phyloP scores from a whole-genome alignment of 345 rosid species.

The Aquilaria sinensis region DNA sequence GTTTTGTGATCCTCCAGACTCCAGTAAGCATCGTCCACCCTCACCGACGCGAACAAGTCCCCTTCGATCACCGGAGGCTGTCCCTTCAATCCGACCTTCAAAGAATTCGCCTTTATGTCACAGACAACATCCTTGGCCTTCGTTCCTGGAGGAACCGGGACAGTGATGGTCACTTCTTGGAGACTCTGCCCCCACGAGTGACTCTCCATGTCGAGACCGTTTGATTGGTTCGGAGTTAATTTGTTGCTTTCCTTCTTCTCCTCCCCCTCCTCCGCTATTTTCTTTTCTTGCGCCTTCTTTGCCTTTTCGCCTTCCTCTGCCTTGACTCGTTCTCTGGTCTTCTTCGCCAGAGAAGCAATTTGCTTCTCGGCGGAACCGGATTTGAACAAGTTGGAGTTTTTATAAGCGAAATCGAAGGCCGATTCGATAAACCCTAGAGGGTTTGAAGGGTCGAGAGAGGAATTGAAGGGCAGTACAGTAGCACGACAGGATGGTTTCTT shows the following conservation, averaged over 20 bases:
- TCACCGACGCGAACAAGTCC: slow-evolving; percentile 18
- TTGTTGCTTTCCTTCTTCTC: neutral
- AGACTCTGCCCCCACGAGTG: slow-evolving; percentile 27
- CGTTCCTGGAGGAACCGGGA: slow-evolving; percentile 24
- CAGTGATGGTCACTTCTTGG: slow-evolving; percentile 17
- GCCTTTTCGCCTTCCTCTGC: slow-evolving; percentile 3
- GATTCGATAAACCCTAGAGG: slow-evolving; percentile 7
- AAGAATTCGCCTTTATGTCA: slow-evolving; percentile 20
- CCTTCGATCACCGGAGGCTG: slow-evolving; percentile 17
- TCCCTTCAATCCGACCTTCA: slow-evolving; percentile 21
- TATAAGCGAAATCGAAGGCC: neutral
- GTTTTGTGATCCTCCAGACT: slow-evolving; percentile 22
- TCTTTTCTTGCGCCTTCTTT: neutral
- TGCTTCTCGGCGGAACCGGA: neutral
- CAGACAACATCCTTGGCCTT: slow-evolving; percentile 15
- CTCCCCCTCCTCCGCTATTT: neutral
- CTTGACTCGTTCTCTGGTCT: neutral
- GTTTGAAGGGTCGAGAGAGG: neutral
- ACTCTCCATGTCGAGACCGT: slow-evolving; percentile 27
- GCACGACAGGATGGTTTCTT: neutral
- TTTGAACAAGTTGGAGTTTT: slow-evolving; percentile 8
- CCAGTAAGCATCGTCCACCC: slow-evolving; percentile 15
- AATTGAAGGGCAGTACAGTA: neutral
- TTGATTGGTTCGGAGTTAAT: slow-evolving; percentile 20
- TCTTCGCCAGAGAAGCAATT: neutral